A percentile compares a stretch with the other conserved stretches of the same genome.
These are phyloP conservation scores for Coffea eugenioides DNA, from an alignment of 257 asterid genomes.

Conservation along the genomic window DNA sequence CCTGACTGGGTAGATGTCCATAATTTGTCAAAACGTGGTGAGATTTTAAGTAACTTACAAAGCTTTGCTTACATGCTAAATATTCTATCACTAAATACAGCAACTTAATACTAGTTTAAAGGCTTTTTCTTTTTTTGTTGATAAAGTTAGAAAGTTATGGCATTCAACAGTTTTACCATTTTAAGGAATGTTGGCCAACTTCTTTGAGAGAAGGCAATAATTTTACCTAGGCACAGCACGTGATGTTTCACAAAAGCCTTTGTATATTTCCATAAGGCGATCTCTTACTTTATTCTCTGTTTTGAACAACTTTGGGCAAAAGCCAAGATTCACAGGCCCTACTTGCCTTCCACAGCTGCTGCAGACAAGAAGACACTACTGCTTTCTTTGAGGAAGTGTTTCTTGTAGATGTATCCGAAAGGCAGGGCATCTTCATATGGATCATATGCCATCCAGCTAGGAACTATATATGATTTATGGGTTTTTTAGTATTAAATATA, in stretches of 20 bases:
- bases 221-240: constrained; percentile 1
- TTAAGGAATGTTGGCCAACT: neutral
- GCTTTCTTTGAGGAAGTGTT: neutral
- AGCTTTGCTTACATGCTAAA: no score
- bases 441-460: neutral
- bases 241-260: neutral
- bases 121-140: no score
- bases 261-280: neutral
- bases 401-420: neutral
- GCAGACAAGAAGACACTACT: neutral
- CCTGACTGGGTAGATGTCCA: no score
- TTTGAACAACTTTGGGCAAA: neutral
- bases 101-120: neutral
- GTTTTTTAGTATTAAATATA: no score
- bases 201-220: neutral
- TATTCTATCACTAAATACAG: no score
- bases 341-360: neutral
- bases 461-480: no score
- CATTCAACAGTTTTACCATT: neutral
- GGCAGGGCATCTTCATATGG: neutral
- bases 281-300: neutral
- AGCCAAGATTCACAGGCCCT: neutral
- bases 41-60: neutral
- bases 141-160: neutral
- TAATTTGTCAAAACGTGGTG: no score